Evolutionary conservation across 345 rosid genomes (phyloP), one percentile per base, ranked within the genome.

Genomic region (Lepidium africanum): DNA sequence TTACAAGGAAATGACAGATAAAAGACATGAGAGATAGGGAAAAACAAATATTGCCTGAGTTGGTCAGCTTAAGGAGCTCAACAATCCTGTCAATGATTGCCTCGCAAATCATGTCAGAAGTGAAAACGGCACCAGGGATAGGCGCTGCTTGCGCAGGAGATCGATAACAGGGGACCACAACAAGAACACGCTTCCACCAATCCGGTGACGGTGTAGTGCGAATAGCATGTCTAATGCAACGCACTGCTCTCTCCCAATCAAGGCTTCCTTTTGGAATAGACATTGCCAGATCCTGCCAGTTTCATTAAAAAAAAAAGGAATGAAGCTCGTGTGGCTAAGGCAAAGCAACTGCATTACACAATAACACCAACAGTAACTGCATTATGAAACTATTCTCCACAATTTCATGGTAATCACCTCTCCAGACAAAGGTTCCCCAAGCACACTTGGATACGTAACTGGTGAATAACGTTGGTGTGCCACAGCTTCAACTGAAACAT

Each of bases 191-290:
- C 72, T 91, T 94, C 99, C 99, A 94, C 96, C 96, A 91, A 42
- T 91, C 99, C 54, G 99, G 97, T 3, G 97, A 94, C n/a, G 99
- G 99, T 60, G 99, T 86, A 70, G 96, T 78, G 52, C 93, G 88
- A 78, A 94, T 84, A 69, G 96, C 97, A 76, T 94, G 97, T 65
- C 96, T 87, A 77, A 94, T 79, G 79, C 99, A 91, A 37, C 96
- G 91, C 78, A 91, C 81, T 59, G 97, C 97, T 85, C 99, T 91
- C 79, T 94, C 97, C 99, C 99, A 94, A 59, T 94, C 99, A 73
- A 94, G 80, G 82, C 99, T 89, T 81, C 96, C 96, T 79, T 82
- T 82, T 74, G 86, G 96, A 77, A 94, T 87, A 62, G 87, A 87
- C 74, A 48, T 84, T 32, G 99, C 96, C 77, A 91, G 88, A 75